Evolutionary conservation across 1,284 basidiomycete genomes (phyloP).

Genomic region (Exobasidium cylindrosporum): DNA sequence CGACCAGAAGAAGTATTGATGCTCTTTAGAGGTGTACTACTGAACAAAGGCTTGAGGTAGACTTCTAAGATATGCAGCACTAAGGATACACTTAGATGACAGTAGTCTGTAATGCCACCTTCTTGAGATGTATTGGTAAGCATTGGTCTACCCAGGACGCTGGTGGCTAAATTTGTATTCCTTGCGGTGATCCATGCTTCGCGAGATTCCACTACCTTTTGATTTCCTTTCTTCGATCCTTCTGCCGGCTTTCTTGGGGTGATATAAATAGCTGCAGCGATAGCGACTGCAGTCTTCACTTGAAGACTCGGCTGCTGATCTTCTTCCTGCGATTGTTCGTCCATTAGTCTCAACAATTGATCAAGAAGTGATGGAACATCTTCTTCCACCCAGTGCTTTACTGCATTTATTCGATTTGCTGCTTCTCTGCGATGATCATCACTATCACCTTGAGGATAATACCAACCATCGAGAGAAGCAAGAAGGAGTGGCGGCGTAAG

Average conservation of each 20-base stretch:
- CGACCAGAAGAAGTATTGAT: not conserved
- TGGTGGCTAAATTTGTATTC: not conserved
- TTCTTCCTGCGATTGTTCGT: not conserved
- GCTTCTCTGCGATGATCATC: not conserved
- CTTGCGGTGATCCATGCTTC: not conserved
- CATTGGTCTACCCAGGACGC: not conserved
- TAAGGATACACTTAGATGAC: not conserved
- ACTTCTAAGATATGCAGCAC: not conserved
- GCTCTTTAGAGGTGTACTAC: not conserved
- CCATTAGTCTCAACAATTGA: not conserved
- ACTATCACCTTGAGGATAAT: not conserved
- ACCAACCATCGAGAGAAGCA: not conserved
- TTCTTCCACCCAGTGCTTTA: not conserved
- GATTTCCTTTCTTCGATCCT: not conserved
- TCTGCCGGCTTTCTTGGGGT: not conserved
- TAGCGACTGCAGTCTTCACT: not conserved
- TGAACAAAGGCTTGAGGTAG: constrained; percentile 1
- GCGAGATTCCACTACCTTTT: not conserved
- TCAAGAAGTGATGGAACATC: not conserved
- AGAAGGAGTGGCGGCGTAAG: not conserved
- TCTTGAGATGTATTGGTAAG: not conserved
- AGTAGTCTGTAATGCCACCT: not conserved
- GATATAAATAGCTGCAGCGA: not conserved
- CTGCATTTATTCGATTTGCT: not conserved
- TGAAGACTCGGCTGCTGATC: not conserved